A percentile compares a stretch with the other conserved stretches of the same genome.
phyloP scores from a whole-genome alignment of 345 rosid genomes.

The Bruguiera sexangula region DNA sequence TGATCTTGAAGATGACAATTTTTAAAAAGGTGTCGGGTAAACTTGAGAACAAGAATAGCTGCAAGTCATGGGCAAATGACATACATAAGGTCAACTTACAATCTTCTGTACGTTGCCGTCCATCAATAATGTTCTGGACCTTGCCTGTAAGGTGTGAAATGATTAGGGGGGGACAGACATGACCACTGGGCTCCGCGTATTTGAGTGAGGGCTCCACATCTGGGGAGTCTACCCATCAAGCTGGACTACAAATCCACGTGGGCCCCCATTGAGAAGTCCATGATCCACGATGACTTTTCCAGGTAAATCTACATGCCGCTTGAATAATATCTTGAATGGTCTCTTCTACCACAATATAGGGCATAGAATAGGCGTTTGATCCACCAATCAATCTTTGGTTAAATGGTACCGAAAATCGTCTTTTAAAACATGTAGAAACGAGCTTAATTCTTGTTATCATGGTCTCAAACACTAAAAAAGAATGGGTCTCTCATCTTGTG shows the following conservation, averaged over 20 bases:
- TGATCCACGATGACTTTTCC: conserved; percentile 17
- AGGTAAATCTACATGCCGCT: too few relatives aligned
- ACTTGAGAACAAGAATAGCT: neutral
- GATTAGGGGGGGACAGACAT: conserved; percentile 24
- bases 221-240: conserved; percentile 4
- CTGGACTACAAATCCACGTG: too few relatives aligned
- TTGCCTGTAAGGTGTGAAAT: conserved; percentile 8
- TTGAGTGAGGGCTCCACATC: conserved; percentile 16
- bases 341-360: too few relatives aligned
- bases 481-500: neutral
- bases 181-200: conserved; percentile 21
- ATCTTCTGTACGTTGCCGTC: conserved; percentile 9
- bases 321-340: too few relatives aligned
- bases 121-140: conserved; percentile 8
- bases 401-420: too few relatives aligned
- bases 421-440: too few relatives aligned
- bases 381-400: too few relatives aligned
- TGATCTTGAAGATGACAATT: too few relatives aligned
- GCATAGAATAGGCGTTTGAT: too few relatives aligned
- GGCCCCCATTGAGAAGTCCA: too few relatives aligned
- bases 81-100: neutral
- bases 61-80: neutral
- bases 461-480: neutral
- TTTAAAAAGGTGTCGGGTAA: too few relatives aligned
- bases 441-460: too few relatives aligned